Conservation (phyloP, 2,329 filamentous ascomycete genomes). For the Phaeosphaeriaceae sp. region DNA sequence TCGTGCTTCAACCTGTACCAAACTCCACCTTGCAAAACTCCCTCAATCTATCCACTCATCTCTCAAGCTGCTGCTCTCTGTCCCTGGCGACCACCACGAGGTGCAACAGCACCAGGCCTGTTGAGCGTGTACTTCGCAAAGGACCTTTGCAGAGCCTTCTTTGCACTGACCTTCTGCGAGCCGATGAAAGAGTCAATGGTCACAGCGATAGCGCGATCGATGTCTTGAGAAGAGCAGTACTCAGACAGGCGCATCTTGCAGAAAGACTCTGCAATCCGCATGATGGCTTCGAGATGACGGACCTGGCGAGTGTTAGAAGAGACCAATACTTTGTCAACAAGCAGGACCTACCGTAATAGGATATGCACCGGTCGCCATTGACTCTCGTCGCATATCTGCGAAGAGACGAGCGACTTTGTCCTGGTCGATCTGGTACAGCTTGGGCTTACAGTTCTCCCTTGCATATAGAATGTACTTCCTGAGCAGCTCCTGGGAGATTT, state of each 20-base stretch:
- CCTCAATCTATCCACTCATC: not conserved
- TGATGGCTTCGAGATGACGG: slow-evolving; percentile 96
- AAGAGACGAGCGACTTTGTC: slow-evolving; percentile 95
- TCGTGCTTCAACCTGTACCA: slow-evolving; percentile 7
- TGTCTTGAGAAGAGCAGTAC: slow-evolving; percentile 87
- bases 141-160: slow-evolving; percentile 90
- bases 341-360: slow-evolving; percentile 83
- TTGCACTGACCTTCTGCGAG: slow-evolving; percentile 96
- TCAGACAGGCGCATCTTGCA: slow-evolving; percentile 98
- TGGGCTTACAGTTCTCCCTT: slow-evolving; percentile 85
- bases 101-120: slow-evolving; percentile 51
- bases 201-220: slow-evolving; percentile 95
- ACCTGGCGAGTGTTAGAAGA: slow-evolving; percentile 64
- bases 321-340: not conserved
- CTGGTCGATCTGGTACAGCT: slow-evolving; percentile 96
- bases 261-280: slow-evolving; percentile 92
- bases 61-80: slow-evolving; percentile 37
- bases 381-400: slow-evolving; percentile 94
- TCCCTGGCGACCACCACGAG: slow-evolving; percentile 34
- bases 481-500: slow-evolving; percentile 88
- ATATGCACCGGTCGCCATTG: slow-evolving; percentile 91
- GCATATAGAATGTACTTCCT: slow-evolving; percentile 98
- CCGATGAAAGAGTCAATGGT: slow-evolving; percentile 96
- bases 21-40: not conserved
- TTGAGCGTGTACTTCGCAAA: slow-evolving; percentile 86